A percentile compares a stretch with the other conserved stretches of the same genome.
Conservation (phyloP, 176 grass and related monocot genomes). For the Triticum monococcum region DNA sequence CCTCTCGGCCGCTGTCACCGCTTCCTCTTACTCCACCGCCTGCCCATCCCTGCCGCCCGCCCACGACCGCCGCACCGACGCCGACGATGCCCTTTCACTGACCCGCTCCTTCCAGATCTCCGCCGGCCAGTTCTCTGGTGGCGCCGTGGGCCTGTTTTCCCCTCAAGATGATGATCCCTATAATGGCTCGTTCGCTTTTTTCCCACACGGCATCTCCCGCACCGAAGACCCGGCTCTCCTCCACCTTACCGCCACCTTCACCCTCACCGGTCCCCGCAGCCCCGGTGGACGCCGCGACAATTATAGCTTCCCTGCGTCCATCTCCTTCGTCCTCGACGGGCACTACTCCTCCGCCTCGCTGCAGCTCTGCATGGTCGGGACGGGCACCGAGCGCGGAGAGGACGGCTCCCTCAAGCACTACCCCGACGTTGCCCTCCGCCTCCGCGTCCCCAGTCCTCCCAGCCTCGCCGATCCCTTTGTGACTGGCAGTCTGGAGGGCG, state of each 20-base stretch:
- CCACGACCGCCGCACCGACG: too few species aligned
- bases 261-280: conserved; percentile 6
- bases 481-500: conserved; percentile 29
- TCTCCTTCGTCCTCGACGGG: conserved; percentile 2
- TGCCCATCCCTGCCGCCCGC: too few species aligned
- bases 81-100: too few species aligned
- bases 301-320: not conserved
- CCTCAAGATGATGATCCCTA: not conserved
- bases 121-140: conserved; percentile 43
- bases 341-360: not conserved
- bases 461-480: conserved; percentile 34
- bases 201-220: not conserved
- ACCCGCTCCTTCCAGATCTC: too few species aligned
- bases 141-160: too few species aligned
- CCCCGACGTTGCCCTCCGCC: conserved; percentile 20
- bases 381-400: not conserved
- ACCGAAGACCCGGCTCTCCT: not conserved
- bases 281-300: not conserved
- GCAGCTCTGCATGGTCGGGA: conserved; percentile 55
- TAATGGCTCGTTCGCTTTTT: conserved; percentile 32
- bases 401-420: conserved; percentile 12
- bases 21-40: too few species aligned
- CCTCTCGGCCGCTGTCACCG: too few species aligned
- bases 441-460: conserved; percentile 27
- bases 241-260: conserved; percentile 32